Evolutionary conservation across 2,329 filamentous ascomycete genomes (phyloP), one percentile per base, ranked within the genome.

Genomic region (Penicillium brasilianum): DNA sequence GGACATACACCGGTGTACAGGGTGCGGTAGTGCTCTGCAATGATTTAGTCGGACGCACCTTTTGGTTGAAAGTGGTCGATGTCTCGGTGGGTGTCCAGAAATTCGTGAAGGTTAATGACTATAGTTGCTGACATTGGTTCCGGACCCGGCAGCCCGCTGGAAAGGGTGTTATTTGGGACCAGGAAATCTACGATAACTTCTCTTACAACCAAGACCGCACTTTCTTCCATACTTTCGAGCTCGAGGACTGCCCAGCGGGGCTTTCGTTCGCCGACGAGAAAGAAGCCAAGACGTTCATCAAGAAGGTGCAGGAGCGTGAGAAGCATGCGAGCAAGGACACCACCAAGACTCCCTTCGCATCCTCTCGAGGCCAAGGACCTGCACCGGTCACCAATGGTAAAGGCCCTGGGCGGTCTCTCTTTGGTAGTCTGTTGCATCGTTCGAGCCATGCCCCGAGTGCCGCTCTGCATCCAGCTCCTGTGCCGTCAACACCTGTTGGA

Each of bases 21-120:
- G 95, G 95, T 56, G 95, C 95, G 54, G 87, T 89, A 37, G 94
- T 97, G 56, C 87, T 99, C 66, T 90, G 92, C 68, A 96, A 98
- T 77, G 95, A 99, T 75, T 81, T 96, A 41, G 93, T 98, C 30
- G 95, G 95, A 67, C 90, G 97, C 77, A 97, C 95, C 0, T 96
- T 93, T 79, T 99, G 94, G 92, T 82, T 99, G 69, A 99, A 99
- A 83, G 83, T 99, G 80, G 95, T 99, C 55, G 95, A 99, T 77
- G 88, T 99, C 59, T 97, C 93, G 75, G 93, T 96, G 84, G 74
- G 89, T 83, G 57, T 18, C 55, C 13, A 18, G 34, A 36, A n/a
- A n/a, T 9, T 39, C 48, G 11, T 41, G 53, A 58, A 48, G n/a
- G 30, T 53, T 36, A 55, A 55, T 41, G 22, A 34, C 20, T 20